Conservation (phyloP, 1,284 basidiomycete genomes). For the Afroboletus lepidellus region DNA sequence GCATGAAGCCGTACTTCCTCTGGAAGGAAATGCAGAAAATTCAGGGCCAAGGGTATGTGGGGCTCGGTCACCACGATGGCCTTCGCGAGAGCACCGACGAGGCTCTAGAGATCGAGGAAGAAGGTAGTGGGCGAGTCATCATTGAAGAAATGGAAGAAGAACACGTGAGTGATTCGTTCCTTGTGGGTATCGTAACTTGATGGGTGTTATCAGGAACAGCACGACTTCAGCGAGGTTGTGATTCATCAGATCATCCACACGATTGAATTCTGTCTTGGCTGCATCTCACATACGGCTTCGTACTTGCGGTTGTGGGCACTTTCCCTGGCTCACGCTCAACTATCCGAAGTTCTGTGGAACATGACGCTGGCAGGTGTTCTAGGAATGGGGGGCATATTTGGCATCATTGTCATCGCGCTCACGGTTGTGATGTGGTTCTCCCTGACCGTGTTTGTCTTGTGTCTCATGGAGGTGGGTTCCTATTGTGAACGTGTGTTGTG, state of each 20-base stretch:
- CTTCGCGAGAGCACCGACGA: conserved; percentile 52
- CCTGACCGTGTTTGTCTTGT: conserved; percentile 76
- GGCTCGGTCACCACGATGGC: conserved; percentile 53
- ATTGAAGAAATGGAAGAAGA: conserved; percentile 68
- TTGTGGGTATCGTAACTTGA: conserved; percentile 14
- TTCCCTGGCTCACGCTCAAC: conserved; percentile 95
- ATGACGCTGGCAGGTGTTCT: conserved; percentile 77
- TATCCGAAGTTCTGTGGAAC: conserved; percentile 91
- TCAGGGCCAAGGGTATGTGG: conserved; percentile 83
- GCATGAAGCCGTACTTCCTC: conserved; percentile 90
- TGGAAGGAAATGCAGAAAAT: conserved; percentile 91
- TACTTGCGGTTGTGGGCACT: conserved; percentile 99
- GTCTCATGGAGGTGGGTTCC: conserved; percentile 85
- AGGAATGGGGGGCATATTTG: conserved; percentile 53
- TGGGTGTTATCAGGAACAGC: conserved; percentile 53
- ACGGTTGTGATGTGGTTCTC: conserved; percentile 81
- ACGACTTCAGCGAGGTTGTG: conserved; percentile 93
- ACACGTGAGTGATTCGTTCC: conserved; percentile 48
- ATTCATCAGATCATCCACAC: conserved; percentile 98
- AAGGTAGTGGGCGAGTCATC: conserved; percentile 76
- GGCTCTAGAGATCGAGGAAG: conserved; percentile 79
- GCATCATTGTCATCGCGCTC: conserved; percentile 60
- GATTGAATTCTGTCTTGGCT: conserved; percentile 97
- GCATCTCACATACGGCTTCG: conserved; percentile 98
- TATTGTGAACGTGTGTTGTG: conserved; percentile 25